These are phyloP conservation scores for Lipomyces oligophaga DNA, from an alignment of 805 yeast genomes.

Conservation along the genomic window DNA sequence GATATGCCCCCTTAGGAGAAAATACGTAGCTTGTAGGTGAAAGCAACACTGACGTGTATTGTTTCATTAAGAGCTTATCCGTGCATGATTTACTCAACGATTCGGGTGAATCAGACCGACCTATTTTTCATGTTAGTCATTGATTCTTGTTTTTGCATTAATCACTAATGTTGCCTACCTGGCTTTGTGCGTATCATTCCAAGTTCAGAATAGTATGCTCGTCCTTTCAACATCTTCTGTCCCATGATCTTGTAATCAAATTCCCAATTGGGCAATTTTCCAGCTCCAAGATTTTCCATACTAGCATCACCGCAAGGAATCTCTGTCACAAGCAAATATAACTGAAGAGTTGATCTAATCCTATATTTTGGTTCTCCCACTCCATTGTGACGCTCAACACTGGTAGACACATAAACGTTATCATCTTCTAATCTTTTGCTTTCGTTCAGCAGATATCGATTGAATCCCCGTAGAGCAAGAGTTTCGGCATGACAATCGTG, in stretches of 20 bases:
- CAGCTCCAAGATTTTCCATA: constrained; percentile 45
- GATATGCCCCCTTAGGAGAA: constrained; percentile 29
- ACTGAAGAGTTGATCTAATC: constrained; percentile 19
- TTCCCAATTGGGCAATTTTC: constrained; percentile 11
- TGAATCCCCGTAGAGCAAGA: constrained; percentile 66
- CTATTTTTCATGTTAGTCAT: no score
- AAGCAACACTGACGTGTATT: constrained; percentile 40
- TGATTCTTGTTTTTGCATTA: no score
- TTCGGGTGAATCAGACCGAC: constrained; percentile 69
- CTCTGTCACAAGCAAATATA: constrained; percentile 66
- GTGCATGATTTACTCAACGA: constrained; percentile 83
- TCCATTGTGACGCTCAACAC: no score
- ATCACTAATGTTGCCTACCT: constrained; percentile 43
- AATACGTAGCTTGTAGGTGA: constrained; percentile 33
- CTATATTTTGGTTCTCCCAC: neutral
- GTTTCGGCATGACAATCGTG: constrained; percentile 94
- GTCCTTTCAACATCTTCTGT: constrained; percentile 56
- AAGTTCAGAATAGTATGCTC: constrained; percentile 50
- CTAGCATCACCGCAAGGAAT: constrained; percentile 92
- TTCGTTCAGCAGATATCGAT: constrained; percentile 54
- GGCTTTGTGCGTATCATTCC: constrained; percentile 89
- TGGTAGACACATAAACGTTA: constrained; percentile 2
- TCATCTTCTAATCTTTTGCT: constrained; percentile 30
- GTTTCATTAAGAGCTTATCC: constrained; percentile 71
- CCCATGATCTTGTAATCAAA: constrained; percentile 17